These are phyloP conservation scores for Tritrichomonas musculus DNA, from an alignment of 208 protist genomes.

Conservation along the genomic window DNA sequence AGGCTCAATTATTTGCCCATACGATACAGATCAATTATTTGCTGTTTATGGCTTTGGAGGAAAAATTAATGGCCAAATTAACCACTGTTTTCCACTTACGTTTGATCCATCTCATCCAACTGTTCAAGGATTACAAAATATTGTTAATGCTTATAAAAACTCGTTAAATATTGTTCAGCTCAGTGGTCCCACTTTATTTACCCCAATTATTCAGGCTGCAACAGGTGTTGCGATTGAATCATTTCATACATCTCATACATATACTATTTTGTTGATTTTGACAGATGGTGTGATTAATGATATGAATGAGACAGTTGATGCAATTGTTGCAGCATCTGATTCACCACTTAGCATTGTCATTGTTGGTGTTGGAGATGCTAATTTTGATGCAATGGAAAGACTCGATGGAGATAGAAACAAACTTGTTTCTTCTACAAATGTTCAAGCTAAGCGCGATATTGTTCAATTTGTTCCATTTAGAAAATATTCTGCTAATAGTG, in stretches of 20 bases:
- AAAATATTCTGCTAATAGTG: background rate
- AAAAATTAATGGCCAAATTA: background rate
- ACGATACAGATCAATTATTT: constrained; percentile 44
- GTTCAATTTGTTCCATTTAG: constrained; percentile 42
- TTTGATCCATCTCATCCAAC: constrained; percentile 40
- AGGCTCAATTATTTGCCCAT: constrained; percentile 37
- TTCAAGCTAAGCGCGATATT: constrained; percentile 23
- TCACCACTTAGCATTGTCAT: constrained; percentile 73
- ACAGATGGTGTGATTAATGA: constrained; percentile 71
- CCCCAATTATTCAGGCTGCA: constrained; percentile 49
- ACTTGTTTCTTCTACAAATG: background rate
- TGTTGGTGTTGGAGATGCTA: constrained; percentile 70
- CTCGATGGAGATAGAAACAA: constrained; percentile 68
- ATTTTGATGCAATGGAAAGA: constrained; percentile 70
- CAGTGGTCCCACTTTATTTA: constrained; percentile 59
- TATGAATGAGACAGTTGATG: background rate
- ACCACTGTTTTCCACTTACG: constrained; percentile 40
- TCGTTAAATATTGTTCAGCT: constrained; percentile 47
- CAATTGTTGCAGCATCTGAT: constrained; percentile 55
- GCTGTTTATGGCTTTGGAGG: constrained; percentile 42
- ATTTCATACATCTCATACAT: constrained; percentile 44
- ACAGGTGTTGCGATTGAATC: constrained; percentile 35
- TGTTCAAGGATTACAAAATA: constrained; percentile 46
- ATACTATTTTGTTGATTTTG: constrained; percentile 72
- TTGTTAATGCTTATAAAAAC: constrained; percentile 52